Evolutionary conservation across 2,329 filamentous ascomycete genomes (phyloP), one percentile per base, ranked within the genome.

Genomic region (Thelonectria discophora): DNA sequence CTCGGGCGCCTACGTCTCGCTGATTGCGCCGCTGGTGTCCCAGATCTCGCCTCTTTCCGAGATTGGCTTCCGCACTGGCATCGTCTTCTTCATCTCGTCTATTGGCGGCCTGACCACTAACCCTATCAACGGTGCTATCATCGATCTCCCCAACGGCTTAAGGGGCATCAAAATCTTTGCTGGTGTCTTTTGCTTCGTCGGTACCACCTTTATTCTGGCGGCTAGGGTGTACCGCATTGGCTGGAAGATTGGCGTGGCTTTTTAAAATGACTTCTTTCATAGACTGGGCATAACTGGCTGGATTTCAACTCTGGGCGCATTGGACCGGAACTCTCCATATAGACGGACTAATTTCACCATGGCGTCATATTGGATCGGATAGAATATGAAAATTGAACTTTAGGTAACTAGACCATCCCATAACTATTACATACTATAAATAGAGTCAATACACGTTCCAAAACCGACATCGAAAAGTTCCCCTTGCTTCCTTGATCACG

Each of bases 81-180:
- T 78, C 1, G 65, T 75, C 11, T 89, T 88, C 70, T 81, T 82
- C 3, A 73, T 85, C 17, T 77, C 84, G 13, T 81, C 83, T 3
- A 74, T 90, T 24, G 82, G 82, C 0, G 86, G 85, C 2, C 74
- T 90, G 21, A 82, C 84, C 2, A 83, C 85, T 0, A 84, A 79
- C 60, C 86, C 87, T 0, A 86, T 88, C 65, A 84, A 79, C 2
- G 86, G 86, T 0, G 80, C 80, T 1, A 78, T 80, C 46, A 57
- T 79, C 0, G 66, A 74, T 1, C 60, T 42, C 1, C 64, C 71
- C 0, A 58, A 69, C 5, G 73, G 73, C 10, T 78, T 75, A 72
- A 47, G 70, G 0, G 75, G 74, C 1, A 70, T 78, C 43, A 80
- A 80, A 67, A 62, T 79, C 11, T 80, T 80, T 63, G 62, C 67